These are phyloP conservation scores for Aspergillus awamori DNA, from an alignment of 2,329 filamentous ascomycete genomes.

Conservation along the genomic window DNA sequence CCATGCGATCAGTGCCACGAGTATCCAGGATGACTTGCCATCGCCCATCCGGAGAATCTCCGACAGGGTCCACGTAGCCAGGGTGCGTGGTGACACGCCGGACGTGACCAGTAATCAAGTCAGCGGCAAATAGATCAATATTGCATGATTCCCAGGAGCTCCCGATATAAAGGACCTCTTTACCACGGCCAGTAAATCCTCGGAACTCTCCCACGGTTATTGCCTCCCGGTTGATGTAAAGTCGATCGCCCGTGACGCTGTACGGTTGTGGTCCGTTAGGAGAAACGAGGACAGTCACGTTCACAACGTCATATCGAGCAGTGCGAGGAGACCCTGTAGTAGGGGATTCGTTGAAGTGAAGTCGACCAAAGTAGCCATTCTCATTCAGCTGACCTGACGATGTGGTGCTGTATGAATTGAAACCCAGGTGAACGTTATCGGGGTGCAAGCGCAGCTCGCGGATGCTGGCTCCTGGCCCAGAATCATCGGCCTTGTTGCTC, in stretches of 20 bases:
- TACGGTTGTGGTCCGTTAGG: conserved; percentile 26
- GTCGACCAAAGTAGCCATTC: conserved; percentile 39
- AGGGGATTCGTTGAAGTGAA: conserved; percentile 46
- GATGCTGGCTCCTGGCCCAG: conserved; percentile 33
- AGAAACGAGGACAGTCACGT: conserved; percentile 42
- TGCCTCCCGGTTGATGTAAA: conserved; percentile 35
- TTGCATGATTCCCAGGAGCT: conserved; percentile 47
- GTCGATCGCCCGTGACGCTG: conserved; percentile 26
- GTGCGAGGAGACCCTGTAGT: conserved; percentile 31
- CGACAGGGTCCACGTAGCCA: conserved; percentile 50
- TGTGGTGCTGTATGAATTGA: conserved; percentile 40
- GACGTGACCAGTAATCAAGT: conserved; percentile 45
- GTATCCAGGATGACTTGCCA: conserved; percentile 52
- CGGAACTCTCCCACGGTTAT: conserved; percentile 50
- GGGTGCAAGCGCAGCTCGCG: conserved; percentile 53
- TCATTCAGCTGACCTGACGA: conserved; percentile 28
- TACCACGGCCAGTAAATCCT: conserved; percentile 48
- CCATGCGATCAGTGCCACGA: conserved; percentile 45
- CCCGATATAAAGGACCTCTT: conserved; percentile 49
- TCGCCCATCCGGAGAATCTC: conserved; percentile 48
- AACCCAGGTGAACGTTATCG: conserved; percentile 49
- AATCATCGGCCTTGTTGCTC: conserved; percentile 37
- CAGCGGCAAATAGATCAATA: conserved; percentile 49
- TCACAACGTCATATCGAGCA: conserved; percentile 45
- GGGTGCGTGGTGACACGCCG: conserved; percentile 50